Evolutionary conservation across 2,329 filamentous ascomycete species (phyloP), one percentile per base, ranked within the genome.

Genomic region (Biscogniauxia mediterranea): DNA sequence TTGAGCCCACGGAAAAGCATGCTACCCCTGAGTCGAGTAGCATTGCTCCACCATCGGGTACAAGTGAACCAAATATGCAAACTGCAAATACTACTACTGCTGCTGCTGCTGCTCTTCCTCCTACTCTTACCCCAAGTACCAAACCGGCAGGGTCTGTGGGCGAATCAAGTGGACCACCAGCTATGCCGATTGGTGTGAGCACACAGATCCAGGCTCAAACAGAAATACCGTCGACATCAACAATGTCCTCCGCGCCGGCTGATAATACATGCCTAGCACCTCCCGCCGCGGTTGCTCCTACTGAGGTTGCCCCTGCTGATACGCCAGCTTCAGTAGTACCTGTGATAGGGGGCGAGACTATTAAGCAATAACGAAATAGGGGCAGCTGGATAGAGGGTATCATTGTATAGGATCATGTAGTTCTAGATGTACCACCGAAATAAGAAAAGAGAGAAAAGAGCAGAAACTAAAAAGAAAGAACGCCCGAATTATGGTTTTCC

Each of bases 391-490:
- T 61, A 62, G 54, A 62, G 70, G 68, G 66, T 71, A 70, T 70
- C 66, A 66, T 70, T 71, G 58, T 57, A 60, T 66, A 58, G 63
- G 46, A 63, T 65, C 52, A 64, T 62, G 61, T 69, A 68, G 57
- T 56, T 55, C 52, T 68, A 69, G 58, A 61, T 62, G 54, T 61
- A 64, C 58, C 60, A 65, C 60, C 53, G 55, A 38, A 64, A 68
- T 5, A 59, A 58, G 61, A 56, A 62, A 17, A 5, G 13, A 46
- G 17, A 46, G 2, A n/a, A 46, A 46, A 46, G 5, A 46, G 11
- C 15, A 15, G 17, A 46, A 46, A 46, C 38, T 11, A 46, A 23
- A 23, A 2, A 46, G 68, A 65, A 69, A 63, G 51, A 70, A 72
- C 68, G 64, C 68, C 70, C 61, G 61, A 61, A 63, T 67, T 59